Evolutionary conservation across 2,329 filamentous ascomycete species (phyloP), one percentile per base, ranked within the genome.

Genomic region (Fusarium gaditjirri): DNA sequence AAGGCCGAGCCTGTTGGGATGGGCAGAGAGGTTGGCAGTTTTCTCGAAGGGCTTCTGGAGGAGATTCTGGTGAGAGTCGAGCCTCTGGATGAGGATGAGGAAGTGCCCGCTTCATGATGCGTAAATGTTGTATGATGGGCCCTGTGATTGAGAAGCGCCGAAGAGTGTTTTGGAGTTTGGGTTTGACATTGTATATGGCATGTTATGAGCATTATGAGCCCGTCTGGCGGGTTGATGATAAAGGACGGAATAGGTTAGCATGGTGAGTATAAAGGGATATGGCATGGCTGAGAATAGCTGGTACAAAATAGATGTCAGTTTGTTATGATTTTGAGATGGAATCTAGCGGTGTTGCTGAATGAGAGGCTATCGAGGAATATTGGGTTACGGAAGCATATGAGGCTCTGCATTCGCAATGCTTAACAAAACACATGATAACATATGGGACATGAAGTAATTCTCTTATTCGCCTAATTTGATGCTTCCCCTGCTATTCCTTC

Each of bases 21-120:
- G 95, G 95, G 94, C 1, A 91, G 94, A 47, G 95, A 95, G 31
- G 94, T 97, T 4, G 91, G 91, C 47, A 94, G 93, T 2, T 97
- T 98, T 75, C 83, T 98, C 12, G 96, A 99, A 81, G 95, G 95
- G 0, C 89, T 98, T 70, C 84, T 99, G 38, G 96, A 99, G 81
- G 96, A 99, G 84, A 92, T 99, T 29, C 84, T 99, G 27, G 94
- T 98, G 39, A 85, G 96, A 61, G 94, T 98, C 19, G 95, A 98
- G 83, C 93, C 95, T 8, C 86, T 94, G 68, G 93, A 96, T 76
- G 93, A 94, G 74, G 89, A 90, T n/a, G 89, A 90, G 59, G 75
- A 76, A 38, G 62, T 63, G 11, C 75, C 70, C 75, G 63, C 74
- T 61, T 53, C 58, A 49, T n/a, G 36, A 50, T 23, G 17, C 21